Percentiles rank a stretch among this genome's conserved stretches.
Conservation (phyloP, 164 flowering plant genomes). For the grape (Vitis vinifera) region DNA sequence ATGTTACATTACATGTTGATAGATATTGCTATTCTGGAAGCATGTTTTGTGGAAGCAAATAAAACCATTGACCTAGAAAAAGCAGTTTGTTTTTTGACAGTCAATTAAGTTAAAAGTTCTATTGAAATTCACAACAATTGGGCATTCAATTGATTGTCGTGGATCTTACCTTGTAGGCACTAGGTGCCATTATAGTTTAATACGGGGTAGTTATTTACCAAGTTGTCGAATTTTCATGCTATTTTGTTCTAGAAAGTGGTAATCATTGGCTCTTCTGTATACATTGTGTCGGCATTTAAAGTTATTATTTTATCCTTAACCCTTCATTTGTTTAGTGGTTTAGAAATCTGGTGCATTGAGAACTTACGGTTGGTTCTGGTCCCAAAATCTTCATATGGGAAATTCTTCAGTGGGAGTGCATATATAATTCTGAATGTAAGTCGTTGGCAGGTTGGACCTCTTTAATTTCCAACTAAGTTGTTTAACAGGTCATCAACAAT, state of each 20-base stretch:
- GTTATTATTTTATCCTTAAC: slow-evolving; percentile 26
- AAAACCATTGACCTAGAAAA: too few relatives aligned
- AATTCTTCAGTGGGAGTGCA: slow-evolving; percentile 63
- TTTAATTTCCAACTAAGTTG: neutral
- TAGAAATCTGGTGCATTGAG: slow-evolving; percentile 72
- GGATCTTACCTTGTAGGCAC: too few relatives aligned
- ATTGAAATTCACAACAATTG: too few relatives aligned
- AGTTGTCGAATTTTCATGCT: neutral
- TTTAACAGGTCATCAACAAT: neutral
- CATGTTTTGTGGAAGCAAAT: too few relatives aligned
- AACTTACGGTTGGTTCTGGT: slow-evolving; percentile 43
- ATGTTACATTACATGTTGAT: too few relatives aligned
- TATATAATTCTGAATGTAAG: slow-evolving; percentile 63
- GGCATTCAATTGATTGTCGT: too few relatives aligned
- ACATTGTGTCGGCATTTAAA: neutral
- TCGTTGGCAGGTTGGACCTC: neutral
- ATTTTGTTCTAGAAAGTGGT: neutral
- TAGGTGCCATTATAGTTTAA: too few relatives aligned
- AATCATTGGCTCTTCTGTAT: neutral
- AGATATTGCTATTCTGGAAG: too few relatives aligned
- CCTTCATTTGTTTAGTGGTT: slow-evolving; percentile 35
- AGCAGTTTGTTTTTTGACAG: too few relatives aligned
- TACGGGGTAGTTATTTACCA: too few relatives aligned
- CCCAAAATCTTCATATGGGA: slow-evolving; percentile 55
- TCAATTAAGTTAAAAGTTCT: too few relatives aligned